A percentile compares a stretch with the other conserved stretches of the same genome.
These are phyloP conservation scores for Coccomyxa sp. DNA, from an alignment of 139 green algal species.

Conservation along the genomic window DNA sequence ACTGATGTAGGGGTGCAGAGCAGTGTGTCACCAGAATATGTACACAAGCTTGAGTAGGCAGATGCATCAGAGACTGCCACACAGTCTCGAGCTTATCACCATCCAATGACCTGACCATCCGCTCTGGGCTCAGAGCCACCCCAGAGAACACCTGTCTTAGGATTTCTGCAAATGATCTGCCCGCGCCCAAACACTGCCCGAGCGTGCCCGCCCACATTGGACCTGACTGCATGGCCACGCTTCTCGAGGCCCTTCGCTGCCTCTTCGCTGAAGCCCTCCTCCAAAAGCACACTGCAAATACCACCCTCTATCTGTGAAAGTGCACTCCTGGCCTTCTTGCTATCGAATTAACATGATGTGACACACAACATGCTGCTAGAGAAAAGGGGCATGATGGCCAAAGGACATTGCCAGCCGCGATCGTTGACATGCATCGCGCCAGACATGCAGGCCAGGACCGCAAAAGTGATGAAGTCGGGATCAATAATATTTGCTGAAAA, in stretches of 20 bases:
- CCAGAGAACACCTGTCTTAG: conserved; percentile 50
- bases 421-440: no score
- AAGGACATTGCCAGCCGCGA: no score
- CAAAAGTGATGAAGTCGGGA: no score
- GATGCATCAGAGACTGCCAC: no score
- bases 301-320: neutral
- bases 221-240: conserved; percentile 32
- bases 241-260: conserved; percentile 14
- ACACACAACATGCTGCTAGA: neutral
- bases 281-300: conserved; percentile 26
- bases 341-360: neutral
- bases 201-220: conserved; percentile 7
- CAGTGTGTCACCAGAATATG: no score
- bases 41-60: no score
- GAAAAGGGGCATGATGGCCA: no score
- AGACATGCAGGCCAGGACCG: no score
- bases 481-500: no score
- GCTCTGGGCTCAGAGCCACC: conserved; percentile 52
- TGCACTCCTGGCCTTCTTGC: neutral
- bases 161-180: conserved; percentile 54
- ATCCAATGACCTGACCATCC: conserved; percentile 57
- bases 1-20: no score
- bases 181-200: conserved; percentile 49
- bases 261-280: conserved; percentile 29
- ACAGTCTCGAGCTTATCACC: conserved; percentile 20